These are phyloP conservation scores for Fonsecaea monophora DNA, from an alignment of 2,329 filamentous ascomycete genomes.

Conservation along the genomic window DNA sequence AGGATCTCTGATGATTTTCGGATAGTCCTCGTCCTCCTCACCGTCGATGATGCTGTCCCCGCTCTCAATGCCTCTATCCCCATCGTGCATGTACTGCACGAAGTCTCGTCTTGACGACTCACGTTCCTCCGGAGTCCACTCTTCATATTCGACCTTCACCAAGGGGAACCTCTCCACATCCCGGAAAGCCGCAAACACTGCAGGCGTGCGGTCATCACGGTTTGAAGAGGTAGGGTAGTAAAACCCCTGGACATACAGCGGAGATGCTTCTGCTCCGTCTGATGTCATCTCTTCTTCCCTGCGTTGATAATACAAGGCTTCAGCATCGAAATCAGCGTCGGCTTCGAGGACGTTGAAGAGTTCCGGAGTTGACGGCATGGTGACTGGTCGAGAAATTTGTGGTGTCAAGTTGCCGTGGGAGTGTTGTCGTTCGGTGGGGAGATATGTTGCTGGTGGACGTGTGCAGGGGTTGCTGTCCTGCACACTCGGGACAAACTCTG, in stretches of 20 bases:
- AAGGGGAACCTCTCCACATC: slow-evolving; percentile 15
- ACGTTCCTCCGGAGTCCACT: background rate
- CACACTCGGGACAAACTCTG: background rate
- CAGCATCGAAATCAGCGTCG: slow-evolving; percentile 14
- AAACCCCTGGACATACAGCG: slow-evolving; percentile 8
- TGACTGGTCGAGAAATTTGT: background rate
- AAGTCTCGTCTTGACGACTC: background rate
- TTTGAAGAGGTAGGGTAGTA: slow-evolving; percentile 19
- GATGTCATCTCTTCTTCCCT: background rate
- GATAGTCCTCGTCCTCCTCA: background rate
- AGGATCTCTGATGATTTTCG: background rate
- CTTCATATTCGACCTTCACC: background rate
- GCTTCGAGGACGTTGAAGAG: slow-evolving; percentile 8
- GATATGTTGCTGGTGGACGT: background rate
- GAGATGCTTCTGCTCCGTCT: background rate
- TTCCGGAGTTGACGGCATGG: background rate
- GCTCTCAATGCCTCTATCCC: background rate
- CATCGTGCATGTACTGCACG: background rate
- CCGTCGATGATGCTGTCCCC: background rate
- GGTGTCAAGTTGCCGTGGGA: background rate
- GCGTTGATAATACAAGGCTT: slow-evolving; percentile 1
- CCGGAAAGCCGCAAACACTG: slow-evolving; percentile 16
- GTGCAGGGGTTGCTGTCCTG: background rate
- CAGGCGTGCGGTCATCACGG: background rate
- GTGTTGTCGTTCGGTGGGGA: background rate